Base-by-base conservation (phyloP, 495 filamentous ascomycete species). In the Penicillium coffeae region DNA sequence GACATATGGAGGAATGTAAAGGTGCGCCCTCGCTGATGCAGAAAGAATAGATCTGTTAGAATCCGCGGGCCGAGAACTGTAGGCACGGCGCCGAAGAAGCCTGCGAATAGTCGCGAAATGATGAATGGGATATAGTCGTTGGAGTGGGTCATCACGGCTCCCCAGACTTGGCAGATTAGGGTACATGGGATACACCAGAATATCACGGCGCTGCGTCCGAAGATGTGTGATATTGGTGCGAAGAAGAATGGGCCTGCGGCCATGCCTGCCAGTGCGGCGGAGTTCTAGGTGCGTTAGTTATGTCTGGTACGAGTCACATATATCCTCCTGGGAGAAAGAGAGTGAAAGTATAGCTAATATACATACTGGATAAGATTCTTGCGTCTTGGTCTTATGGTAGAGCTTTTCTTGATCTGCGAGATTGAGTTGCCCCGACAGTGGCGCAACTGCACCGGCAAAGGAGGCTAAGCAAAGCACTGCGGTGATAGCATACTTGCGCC, bases 21-120 rank as follows among this genome's bases (percentile, higher is more conserved):
- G 4, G 75, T 73, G 16, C 58, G 58, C 6, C 70, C 70, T 18
- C 65, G 65, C 58, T 78, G 65, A 27, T 78, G 73, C 39, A 76
- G 52, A 48, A 71, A 75, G 54, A 74, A 74, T 18, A 76, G 25
- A 37, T 78, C 68, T 16, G 70, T 67, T 33, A 76, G 61, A 4
- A 68, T 53, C 15, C 70, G 60, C 13, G 60, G 59, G 4, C 71
- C 74, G 16, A 78, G 52, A 7, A 71, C 60, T 14, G 61, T 60
- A 1, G 68, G 66, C 8, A 74, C 59, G 2, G 56, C 64, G 15
- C 60, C 73, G 48, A 70, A 74, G 45, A 70, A 57, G 20, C 73
- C 73, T 13, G 58, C 45, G 41, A 76, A 63, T 12, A 71, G 55
- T 16, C 75, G 66, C 0, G 75, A 77, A 3, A 76, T 62, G 35